These are phyloP conservation scores for Guillardia theta DNA, from an alignment of 78 protist species.

Conservation along the genomic window DNA sequence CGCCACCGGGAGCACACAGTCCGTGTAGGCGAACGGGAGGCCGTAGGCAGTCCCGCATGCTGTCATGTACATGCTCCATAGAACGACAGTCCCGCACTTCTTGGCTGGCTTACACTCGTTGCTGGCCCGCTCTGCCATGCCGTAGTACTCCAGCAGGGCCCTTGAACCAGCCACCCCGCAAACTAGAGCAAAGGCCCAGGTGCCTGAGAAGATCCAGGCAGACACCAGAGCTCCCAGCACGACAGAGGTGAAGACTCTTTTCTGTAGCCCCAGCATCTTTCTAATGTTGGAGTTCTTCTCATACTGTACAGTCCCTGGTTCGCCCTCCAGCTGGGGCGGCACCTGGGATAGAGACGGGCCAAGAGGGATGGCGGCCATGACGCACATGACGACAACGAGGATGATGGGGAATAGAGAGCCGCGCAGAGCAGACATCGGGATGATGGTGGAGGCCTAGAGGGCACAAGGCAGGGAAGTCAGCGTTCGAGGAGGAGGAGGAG, in stretches of 20 bases:
- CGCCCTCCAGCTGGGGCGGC: not conserved
- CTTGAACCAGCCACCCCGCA: not conserved
- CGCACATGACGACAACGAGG: not conserved
- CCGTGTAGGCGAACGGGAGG: slow-evolving; percentile 32
- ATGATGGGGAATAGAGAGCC: not conserved
- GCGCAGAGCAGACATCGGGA: not conserved
- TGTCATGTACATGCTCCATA: not conserved
- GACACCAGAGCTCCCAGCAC: not conserved
- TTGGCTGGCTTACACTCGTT: not conserved
- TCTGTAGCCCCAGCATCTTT: not conserved
- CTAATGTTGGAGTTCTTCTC: not conserved
- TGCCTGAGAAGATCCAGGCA: slow-evolving; percentile 6
- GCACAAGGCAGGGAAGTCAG: no score
- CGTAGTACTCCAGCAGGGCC: not conserved
- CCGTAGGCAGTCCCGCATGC: not conserved
- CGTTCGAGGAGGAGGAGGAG: no score
- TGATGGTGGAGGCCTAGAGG: no score
- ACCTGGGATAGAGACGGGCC: not conserved
- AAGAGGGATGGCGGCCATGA: not conserved
- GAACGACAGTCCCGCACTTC: not conserved
- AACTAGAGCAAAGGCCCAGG: not conserved
- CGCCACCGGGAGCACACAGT: not conserved
- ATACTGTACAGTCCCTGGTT: not conserved
- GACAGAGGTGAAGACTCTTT: not conserved
- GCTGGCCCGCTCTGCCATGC: not conserved